Evolutionary conservation across 2,329 filamentous ascomycete species (phyloP).

Genomic region (Fusarium lateritium): DNA sequence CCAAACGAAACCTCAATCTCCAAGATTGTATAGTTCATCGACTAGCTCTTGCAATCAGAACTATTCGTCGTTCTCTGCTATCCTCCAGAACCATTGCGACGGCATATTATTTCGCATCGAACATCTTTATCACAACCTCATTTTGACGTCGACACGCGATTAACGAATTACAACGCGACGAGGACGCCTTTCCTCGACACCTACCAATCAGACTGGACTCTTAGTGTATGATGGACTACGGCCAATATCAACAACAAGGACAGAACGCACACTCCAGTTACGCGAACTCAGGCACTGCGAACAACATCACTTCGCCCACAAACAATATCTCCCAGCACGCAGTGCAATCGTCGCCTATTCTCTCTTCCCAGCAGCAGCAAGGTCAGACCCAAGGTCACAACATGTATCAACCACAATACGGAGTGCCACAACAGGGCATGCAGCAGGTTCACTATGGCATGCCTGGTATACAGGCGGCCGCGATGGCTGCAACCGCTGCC

Average conservation of each 20-base stretch:
- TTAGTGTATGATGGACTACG: conserved; percentile 79
- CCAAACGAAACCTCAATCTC: conserved; percentile 55
- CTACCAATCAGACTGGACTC: conserved; percentile 42
- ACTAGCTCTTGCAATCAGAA: conserved; percentile 43
- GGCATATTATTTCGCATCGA: conserved; percentile 28
- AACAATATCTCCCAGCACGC: conserved; percentile 77
- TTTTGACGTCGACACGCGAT: conserved; percentile 30
- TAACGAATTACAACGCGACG: conserved; percentile 48
- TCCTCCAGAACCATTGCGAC: conserved; percentile 24
- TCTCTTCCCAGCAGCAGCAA: conserved; percentile 80
- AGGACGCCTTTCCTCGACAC: conserved; percentile 49
- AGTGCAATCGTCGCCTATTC: conserved; percentile 83
- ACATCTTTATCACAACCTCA: conserved; percentile 17
- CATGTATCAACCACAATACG: conserved; percentile 86
- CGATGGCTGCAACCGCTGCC: conserved; percentile 92
- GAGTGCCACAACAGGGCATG: conserved; percentile 80
- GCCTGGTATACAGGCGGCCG: conserved; percentile 87
- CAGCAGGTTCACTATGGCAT: conserved; percentile 78
- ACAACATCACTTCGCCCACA: conserved; percentile 80
- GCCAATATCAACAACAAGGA: conserved; percentile 73
- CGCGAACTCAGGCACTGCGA: conserved; percentile 68
- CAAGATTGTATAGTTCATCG: conserved; percentile 50
- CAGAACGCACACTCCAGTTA: conserved; percentile 77
- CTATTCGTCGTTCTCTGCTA: conserved; percentile 46
- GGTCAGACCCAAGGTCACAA: conserved; percentile 76